Conservation (phyloP, 805 yeast genomes). For the Candida pini region DNA sequence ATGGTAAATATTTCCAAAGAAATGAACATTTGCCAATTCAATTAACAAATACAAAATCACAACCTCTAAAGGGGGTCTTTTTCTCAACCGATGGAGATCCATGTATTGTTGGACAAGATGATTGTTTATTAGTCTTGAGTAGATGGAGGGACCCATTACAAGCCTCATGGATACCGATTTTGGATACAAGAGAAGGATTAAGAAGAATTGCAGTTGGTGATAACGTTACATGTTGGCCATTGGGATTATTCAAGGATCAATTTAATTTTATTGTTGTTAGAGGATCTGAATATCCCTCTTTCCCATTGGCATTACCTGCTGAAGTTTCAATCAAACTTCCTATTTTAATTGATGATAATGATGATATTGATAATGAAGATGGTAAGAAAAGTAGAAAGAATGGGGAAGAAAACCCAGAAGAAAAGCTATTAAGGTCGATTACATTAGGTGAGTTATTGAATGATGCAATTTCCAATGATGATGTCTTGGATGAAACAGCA, state of each 20-base stretch:
- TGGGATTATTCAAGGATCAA: constrained; percentile 67
- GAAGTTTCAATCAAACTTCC: constrained; percentile 74
- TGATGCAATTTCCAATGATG: constrained; percentile 45
- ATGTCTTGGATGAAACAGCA: constrained; percentile 30
- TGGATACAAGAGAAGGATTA: constrained; percentile 52
- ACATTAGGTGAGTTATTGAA: constrained; percentile 56
- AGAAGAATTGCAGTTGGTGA: constrained; percentile 50
- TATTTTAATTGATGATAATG: constrained; percentile 30
- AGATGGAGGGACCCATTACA: constrained; percentile 76
- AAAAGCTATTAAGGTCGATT: constrained; percentile 53
- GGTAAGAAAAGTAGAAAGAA: constrained; percentile 24
- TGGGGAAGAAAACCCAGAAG: constrained; percentile 44
- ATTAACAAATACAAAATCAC: constrained; percentile 11
- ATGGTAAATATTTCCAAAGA: constrained; percentile 34
- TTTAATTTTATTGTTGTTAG: constrained; percentile 71
- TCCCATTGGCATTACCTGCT: constrained; percentile 81
- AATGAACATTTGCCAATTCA: constrained; percentile 41
- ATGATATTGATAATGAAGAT: constrained; percentile 45
- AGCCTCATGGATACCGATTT: constrained; percentile 81
- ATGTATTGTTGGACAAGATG: constrained; percentile 74
- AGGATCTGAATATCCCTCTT: constrained; percentile 66
- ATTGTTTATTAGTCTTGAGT: constrained; percentile 60
- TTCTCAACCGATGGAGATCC: constrained; percentile 91
- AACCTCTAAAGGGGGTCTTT: constrained; percentile 57
- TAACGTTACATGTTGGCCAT: constrained; percentile 78